Evolutionary conservation across 208 protist genomes (phyloP), one percentile per base, ranked within the genome.

Genomic region (Crithidia brevicula): DNA sequence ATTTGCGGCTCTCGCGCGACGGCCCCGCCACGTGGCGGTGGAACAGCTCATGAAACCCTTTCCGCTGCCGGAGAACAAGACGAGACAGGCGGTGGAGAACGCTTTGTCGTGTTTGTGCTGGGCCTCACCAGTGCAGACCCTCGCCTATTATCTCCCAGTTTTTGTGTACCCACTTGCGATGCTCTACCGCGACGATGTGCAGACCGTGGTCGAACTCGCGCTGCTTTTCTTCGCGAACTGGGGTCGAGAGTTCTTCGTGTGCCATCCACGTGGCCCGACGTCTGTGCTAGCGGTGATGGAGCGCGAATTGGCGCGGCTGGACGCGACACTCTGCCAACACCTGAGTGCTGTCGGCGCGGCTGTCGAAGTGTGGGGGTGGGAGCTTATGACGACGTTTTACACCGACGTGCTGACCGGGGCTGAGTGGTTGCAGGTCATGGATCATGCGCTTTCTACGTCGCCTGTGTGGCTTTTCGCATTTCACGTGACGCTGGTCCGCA

Each of bases 371-470:
- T 96, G 88, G 86, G 80, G 78, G 5, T 96, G 88, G 89, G 72
- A 85, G 18, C 42, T 81, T 33, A n/a, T 93, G 38, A 64, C 56
- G 7, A 79, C 71, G 9, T 69, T 97, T 22, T 93, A 80, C 59
- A 95, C 89, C 1, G 91, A 97, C 25, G 67, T 87, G 28, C 78
- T 96, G 27, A 72, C 34, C 1, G 74, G 75, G 3, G 45, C 79
- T 9, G 91, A 92, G 74, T 97, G 93, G 91, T 77, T 94, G 59
- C 89, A 95, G 64, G 77, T 97, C 18, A 94, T 97, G 89, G 93
- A 97, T 72, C 93, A 97, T 75, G 82, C 78, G 1, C 60, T 94
- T 13, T 70, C 78, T 22, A 83, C 86, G 33, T 13, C 81, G 31
- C 90, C 92, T 27, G 53, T 93, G 57, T 97, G 89, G 85, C 77